Percentiles rank a stretch among this genome's conserved stretches.
phyloP scores from a whole-genome alignment of 371 early-diverging fungal genomes.

The Fennellomyces sp. region DNA sequence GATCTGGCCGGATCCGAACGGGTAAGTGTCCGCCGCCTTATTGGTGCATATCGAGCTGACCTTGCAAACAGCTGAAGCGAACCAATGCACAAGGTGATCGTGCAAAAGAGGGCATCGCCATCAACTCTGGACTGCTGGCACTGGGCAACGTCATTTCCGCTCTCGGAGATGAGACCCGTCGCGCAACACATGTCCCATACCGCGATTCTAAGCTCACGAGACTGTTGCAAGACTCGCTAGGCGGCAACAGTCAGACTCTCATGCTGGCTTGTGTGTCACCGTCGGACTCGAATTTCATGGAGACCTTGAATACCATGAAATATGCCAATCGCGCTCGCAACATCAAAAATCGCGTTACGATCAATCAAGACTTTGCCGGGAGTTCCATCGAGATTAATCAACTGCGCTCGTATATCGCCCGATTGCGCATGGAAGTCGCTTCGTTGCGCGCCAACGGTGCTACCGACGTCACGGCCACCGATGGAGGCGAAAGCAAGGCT shows the following conservation, averaged over 20 bases:
- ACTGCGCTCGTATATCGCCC: conserved; percentile 66
- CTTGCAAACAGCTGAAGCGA: conserved; percentile 36
- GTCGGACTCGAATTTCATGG: conserved; percentile 77
- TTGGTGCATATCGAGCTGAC: not conserved
- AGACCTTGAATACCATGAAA: conserved; percentile 90
- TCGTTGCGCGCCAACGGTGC: conserved; percentile 35
- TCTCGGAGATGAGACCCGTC: conserved; percentile 82
- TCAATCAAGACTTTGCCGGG: conserved; percentile 49
- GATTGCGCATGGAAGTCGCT: conserved; percentile 64
- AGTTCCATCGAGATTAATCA: conserved; percentile 64
- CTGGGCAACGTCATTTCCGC: conserved; percentile 99
- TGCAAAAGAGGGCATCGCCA: conserved; percentile 96
- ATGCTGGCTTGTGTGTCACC: conserved; percentile 94
- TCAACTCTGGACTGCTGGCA: conserved; percentile 95
- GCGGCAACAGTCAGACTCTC: conserved; percentile 89
- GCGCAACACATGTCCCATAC: conserved; percentile 86
- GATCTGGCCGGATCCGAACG: conserved; percentile 90
- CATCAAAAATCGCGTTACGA: conserved; percentile 78
- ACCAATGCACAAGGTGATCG: conserved; percentile 80
- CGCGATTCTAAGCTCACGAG: conserved; percentile 92
- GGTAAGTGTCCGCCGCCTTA: conserved; percentile 19
- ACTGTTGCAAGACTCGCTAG: conserved; percentile 95
- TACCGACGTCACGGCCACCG: not conserved
- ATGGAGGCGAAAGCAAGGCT: conserved; percentile 31
- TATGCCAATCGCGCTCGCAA: conserved; percentile 90